Evolutionary conservation across 73 alveolate species (phyloP), one percentile per base, ranked within the genome.

Genomic region (Effrenium voratum): DNA sequence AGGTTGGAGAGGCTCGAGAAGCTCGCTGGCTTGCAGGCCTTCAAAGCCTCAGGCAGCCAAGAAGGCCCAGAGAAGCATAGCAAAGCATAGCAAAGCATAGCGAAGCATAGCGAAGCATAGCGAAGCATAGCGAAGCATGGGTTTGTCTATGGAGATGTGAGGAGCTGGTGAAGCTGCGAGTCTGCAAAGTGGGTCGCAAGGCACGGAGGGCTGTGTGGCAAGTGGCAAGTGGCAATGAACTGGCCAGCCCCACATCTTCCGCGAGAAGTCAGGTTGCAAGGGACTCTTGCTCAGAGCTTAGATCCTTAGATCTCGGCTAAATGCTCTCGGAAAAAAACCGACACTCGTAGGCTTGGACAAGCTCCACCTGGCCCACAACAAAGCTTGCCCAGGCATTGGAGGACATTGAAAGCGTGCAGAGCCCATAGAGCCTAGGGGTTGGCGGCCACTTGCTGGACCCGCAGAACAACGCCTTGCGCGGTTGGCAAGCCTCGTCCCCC

Each of bases 391-490:
- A 59, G 93, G 93, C 52, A 10, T 16, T 60, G 75, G 75, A n/a
- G n/a, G n/a, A n/a, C n/a, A 52, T 12, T 52, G 26, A 8, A 52
- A 52, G 63, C 19, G 63, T 19, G 19, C 8, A 52, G 63, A 52
- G 63, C 63, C 19, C 63, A 52, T 52, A 52, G 19, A n/a, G 26
- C 34, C 81, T 30, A 75, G 88, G 50, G 75, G 75, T 8, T 82
- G 92, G 92, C 94, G 94, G 32, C 94, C 94, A 22, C 34, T 86
- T 60, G 94, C 94, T 55, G 94, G 94, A 30, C 94, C 94, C 0
- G 94, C 94, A 26, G 94, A 86, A 28, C 94, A 86, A 44, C 24
- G 94, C 26, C 59, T 86, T 22, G 94, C 84, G 30, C 22, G 70
- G 49, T 38, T 86, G 30, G 94, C 94, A 1, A 47, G 68, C 22